Evolutionary conservation across 2,329 filamentous ascomycete species (phyloP).

Genomic region (Mollisia scopiformis): DNA sequence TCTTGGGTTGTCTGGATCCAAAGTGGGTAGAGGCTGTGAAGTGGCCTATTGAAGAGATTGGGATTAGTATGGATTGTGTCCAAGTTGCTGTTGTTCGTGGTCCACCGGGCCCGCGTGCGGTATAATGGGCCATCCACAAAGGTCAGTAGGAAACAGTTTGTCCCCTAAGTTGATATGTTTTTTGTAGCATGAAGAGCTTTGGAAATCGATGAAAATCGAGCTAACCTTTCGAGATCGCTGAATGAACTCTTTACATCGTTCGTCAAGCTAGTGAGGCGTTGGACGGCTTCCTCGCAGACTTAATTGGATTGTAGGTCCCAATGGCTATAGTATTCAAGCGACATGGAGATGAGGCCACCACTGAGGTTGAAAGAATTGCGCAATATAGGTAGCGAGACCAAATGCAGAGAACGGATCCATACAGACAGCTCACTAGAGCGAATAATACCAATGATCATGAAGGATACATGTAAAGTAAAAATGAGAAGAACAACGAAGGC

Average conservation of each 20-base stretch:
- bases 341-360: conserved; percentile 9
- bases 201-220: background rate
- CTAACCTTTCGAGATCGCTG: background rate
- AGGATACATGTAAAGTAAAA: background rate
- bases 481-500: background rate
- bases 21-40: background rate
- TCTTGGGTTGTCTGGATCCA: background rate
- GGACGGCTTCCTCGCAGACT: background rate
- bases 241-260: background rate
- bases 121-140: too few species aligned
- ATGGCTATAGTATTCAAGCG: background rate
- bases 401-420: conserved; percentile 3
- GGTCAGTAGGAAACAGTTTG: too few species aligned
- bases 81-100: too few species aligned
- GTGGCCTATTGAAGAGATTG: background rate
- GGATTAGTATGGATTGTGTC: too few species aligned
- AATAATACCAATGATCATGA: too few species aligned
- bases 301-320: conserved; percentile 1
- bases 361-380: conserved; percentile 9
- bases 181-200: background rate
- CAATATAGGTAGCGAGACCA: background rate
- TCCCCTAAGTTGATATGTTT: too few species aligned
- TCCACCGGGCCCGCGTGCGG: too few species aligned
- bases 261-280: background rate
- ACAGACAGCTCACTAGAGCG: too few species aligned